Conservation (phyloP, 2,329 filamentous ascomycete genomes). For the Pestalotiopsis fici region DNA sequence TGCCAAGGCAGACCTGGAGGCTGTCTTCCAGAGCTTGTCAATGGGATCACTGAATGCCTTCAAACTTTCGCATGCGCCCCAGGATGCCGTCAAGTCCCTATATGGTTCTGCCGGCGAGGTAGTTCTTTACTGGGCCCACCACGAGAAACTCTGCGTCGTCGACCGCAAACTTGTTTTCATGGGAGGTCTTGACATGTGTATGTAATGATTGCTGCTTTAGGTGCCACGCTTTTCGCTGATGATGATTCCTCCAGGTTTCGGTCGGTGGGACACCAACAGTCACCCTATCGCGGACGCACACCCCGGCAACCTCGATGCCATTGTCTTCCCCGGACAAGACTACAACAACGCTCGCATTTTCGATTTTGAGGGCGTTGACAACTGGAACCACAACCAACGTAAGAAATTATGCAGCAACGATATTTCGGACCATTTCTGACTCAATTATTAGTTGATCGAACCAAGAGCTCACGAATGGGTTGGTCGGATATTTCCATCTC, state of each 20-base stretch:
- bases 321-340: constrained; percentile 86
- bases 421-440: constrained; percentile 9
- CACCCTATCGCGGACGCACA: constrained; percentile 86
- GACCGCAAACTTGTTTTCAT: constrained; percentile 84
- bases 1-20: constrained; percentile 67
- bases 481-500: constrained; percentile 88
- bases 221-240: background rate
- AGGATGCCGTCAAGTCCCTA: constrained; percentile 73
- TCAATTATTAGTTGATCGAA: constrained; percentile 65
- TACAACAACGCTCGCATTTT: constrained; percentile 88
- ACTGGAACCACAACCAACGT: constrained; percentile 84
- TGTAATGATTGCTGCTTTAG: constrained; percentile 15
- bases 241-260: background rate
- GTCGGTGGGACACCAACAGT: constrained; percentile 25
- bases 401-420: constrained; percentile 18
- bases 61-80: constrained; percentile 65
- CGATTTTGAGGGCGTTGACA: constrained; percentile 75
- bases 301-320: constrained; percentile 72
- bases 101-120: constrained; percentile 83
- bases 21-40: constrained; percentile 50
- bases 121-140: constrained; percentile 91
- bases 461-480: constrained; percentile 81
- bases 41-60: constrained; percentile 33
- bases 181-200: constrained; percentile 84
- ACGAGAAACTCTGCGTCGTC: constrained; percentile 85